Conservation (phyloP, 768 basidiomycete genomes). For the Xerocomellus chrysenteron region DNA sequence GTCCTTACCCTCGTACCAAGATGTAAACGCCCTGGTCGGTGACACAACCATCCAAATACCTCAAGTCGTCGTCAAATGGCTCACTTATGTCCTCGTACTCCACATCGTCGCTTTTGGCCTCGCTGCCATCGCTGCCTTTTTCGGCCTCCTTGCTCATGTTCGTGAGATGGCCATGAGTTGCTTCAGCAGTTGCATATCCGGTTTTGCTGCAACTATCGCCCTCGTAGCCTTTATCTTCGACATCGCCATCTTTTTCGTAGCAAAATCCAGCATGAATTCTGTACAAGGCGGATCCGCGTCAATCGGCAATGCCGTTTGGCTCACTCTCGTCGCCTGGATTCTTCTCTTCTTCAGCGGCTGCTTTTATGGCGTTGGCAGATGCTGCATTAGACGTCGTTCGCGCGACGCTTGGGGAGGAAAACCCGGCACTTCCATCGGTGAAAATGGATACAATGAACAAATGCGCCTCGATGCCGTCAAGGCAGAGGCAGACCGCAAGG, state of each 20-base stretch:
- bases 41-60: conserved; percentile 74
- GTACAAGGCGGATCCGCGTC: conserved; percentile 71
- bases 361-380: conserved; percentile 80
- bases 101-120: conserved; percentile 85
- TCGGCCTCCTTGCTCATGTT: conserved; percentile 87
- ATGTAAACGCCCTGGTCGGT: conserved; percentile 80
- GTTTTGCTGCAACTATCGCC: conserved; percentile 75
- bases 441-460: conserved; percentile 51
- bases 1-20: conserved; percentile 39
- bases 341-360: conserved; percentile 90
- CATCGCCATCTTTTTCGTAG: conserved; percentile 85
- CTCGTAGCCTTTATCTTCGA: conserved; percentile 93
- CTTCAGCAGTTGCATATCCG: conserved; percentile 77
- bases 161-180: conserved; percentile 85
- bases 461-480: conserved; percentile 83
- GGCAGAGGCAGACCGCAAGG: conserved; percentile 83
- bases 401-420: conserved; percentile 41
- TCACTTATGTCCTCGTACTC: conserved; percentile 90
- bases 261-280: conserved; percentile 76
- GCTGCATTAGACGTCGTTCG: conserved; percentile 67
- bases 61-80: conserved; percentile 84
- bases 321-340: conserved; percentile 83
- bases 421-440: conserved; percentile 27
- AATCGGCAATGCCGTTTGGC: conserved; percentile 90
- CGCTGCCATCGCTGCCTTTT: conserved; percentile 67